Evolutionary conservation across 140 eudicot genomes (phyloP).

Genomic region (Stevia rebaudiana): DNA sequence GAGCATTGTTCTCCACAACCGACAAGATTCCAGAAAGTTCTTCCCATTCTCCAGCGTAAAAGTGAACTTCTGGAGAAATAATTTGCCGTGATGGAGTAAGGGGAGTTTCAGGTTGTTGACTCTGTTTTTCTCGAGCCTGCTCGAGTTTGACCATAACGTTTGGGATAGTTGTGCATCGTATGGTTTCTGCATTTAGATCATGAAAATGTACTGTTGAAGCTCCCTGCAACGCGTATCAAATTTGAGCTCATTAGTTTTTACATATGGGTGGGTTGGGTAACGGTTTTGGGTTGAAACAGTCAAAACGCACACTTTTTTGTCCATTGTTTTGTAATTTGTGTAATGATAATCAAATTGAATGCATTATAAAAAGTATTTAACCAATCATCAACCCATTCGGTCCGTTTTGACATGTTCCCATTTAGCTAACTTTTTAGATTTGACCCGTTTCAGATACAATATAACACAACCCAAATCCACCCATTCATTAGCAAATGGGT

Average conservation of each 20-base stretch:
- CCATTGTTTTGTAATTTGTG: neutral
- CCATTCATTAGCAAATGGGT: neutral
- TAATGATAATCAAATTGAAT: neutral
- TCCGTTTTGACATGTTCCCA: neutral
- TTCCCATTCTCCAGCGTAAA: slow-evolving; percentile 79
- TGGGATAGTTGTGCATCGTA: slow-evolving; percentile 74
- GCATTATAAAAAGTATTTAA: neutral
- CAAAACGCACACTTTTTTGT: neutral
- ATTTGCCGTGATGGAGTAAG: slow-evolving; percentile 64
- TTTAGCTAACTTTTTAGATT: slow-evolving; percentile 1
- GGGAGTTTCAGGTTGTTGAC: slow-evolving; percentile 57
- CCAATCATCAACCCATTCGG: neutral
- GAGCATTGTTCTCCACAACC: slow-evolving; percentile 34
- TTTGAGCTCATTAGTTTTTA: neutral
- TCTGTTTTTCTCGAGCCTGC: slow-evolving; percentile 65
- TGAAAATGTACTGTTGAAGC: slow-evolving; percentile 74
- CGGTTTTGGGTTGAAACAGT: neutral
- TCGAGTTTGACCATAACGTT: slow-evolving; percentile 63
- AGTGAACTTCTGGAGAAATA: slow-evolving; percentile 46
- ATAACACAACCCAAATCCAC: neutral
- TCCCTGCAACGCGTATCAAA: slow-evolving; percentile 39
- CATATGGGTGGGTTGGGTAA: neutral
- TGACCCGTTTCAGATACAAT: neutral
- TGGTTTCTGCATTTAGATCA: slow-evolving; percentile 56
- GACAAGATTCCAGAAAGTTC: slow-evolving; percentile 56